phyloP scores from a whole-genome alignment of 306 rosid species.

The Rosa lucieae region DNA sequence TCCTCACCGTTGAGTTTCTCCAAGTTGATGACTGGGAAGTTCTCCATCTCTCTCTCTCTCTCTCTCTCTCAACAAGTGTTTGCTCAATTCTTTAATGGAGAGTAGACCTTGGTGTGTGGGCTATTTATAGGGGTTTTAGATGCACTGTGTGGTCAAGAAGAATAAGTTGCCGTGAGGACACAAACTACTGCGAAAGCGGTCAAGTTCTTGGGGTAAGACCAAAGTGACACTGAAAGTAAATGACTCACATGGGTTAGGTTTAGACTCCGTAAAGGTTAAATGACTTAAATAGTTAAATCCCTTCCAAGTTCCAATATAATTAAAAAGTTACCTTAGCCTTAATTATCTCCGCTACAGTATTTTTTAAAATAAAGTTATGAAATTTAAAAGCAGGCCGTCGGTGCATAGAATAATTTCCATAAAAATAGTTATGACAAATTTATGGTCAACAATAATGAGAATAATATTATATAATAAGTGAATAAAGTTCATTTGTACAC shows the following conservation, averaged over 20 bases:
- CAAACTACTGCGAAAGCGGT: neutral
- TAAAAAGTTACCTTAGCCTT: too few species aligned
- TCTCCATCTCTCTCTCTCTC: conserved; percentile 42
- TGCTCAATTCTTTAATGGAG: conserved; percentile 8
- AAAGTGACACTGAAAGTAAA: neutral
- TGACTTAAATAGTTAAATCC: too few species aligned
- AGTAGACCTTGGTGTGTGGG: conserved; percentile 2
- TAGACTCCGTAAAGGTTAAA: neutral
- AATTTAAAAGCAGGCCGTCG: too few species aligned
- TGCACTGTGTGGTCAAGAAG: neutral
- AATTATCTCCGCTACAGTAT: too few species aligned
- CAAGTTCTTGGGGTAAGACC: neutral
- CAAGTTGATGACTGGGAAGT: conserved; percentile 75
- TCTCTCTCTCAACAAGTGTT: conserved; percentile 28
- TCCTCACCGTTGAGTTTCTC: conserved; percentile 68
- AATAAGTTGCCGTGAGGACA: neutral
- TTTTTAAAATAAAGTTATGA: too few species aligned
- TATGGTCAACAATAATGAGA: neutral
- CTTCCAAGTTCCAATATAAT: neutral
- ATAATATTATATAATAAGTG: too few species aligned
- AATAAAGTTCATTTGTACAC: neutral
- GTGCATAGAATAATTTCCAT: too few species aligned
- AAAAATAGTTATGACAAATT: too few species aligned
- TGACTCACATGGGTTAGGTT: neutral
- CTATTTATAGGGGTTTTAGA: conserved; percentile 43